Evolutionary conservation across 2,329 filamentous ascomycete genomes (phyloP).

Genomic region (Fusarium burgessii): DNA sequence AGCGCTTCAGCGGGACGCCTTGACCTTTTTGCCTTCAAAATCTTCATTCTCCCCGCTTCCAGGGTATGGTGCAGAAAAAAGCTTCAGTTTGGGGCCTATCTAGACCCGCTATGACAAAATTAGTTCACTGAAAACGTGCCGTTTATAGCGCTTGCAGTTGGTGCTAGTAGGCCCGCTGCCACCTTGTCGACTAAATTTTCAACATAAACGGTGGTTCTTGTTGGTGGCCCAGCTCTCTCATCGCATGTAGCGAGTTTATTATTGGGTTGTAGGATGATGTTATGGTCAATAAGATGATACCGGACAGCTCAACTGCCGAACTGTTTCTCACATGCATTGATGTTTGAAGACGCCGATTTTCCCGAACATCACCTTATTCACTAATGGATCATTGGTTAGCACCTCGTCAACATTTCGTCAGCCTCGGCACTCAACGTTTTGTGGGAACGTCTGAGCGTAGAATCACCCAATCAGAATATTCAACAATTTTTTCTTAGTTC

Average conservation of each 20-base stretch:
- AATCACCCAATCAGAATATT: not conserved
- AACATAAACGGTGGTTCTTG: no score
- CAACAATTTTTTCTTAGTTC: not conserved
- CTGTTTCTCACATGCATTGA: not conserved
- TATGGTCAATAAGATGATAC: no score
- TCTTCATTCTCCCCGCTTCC: not conserved
- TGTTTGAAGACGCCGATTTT: not conserved
- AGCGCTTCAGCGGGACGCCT: not conserved
- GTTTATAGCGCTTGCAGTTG: not conserved
- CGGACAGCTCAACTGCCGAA: not conserved
- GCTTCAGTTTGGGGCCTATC: not conserved
- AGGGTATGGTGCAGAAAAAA: not conserved
- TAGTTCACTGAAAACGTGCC: not conserved
- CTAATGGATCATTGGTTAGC: not conserved
- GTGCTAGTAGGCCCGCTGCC: not conserved
- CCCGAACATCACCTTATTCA: not conserved
- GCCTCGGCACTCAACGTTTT: slow-evolving; percentile 1
- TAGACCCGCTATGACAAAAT: not conserved
- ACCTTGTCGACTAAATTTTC: not conserved
- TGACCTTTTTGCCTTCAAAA: no score
- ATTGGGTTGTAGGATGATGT: no score
- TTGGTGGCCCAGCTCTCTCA: no score
- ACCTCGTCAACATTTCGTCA: not conserved
- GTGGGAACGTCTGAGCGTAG: not conserved
- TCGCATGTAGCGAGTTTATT: not conserved